Percentiles rank a stretch among this genome's conserved stretches.
Conservation (phyloP, 768 basidiomycete species). For the Rhodotorula taiwanensis region DNA sequence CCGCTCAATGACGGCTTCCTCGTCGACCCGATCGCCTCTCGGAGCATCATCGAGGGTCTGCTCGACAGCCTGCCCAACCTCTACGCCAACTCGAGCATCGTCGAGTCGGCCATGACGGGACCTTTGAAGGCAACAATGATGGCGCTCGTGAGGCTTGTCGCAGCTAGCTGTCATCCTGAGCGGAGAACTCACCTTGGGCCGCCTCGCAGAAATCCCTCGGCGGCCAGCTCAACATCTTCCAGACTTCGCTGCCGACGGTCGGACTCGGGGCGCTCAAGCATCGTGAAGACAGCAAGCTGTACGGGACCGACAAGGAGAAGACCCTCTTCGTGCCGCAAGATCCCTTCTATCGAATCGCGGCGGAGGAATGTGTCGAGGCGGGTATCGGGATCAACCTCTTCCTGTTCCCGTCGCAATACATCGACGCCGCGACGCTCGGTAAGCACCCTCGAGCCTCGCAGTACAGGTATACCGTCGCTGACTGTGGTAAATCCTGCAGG, state of each 20-base stretch:
- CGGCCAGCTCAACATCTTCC: slow-evolving; percentile 43
- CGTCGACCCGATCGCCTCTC: slow-evolving; percentile 63
- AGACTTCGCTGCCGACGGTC: slow-evolving; percentile 41
- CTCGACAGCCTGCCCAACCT: slow-evolving; percentile 61
- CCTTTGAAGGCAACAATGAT: slow-evolving; percentile 65
- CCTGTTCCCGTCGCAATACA: slow-evolving; percentile 66
- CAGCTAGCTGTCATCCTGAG: not conserved
- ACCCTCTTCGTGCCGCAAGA: slow-evolving; percentile 71
- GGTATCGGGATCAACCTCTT: slow-evolving; percentile 89
- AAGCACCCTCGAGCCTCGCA: slow-evolving; percentile 34
- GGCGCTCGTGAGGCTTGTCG: slow-evolving; percentile 54
- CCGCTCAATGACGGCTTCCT: slow-evolving; percentile 69
- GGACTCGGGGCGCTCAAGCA: slow-evolving; percentile 43
- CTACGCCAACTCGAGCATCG: slow-evolving; percentile 51
- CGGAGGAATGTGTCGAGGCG: slow-evolving; percentile 77
- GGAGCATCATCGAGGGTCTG: slow-evolving; percentile 59
- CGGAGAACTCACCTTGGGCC: not conserved
- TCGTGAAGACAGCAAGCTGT: slow-evolving; percentile 57
- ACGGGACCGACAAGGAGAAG: slow-evolving; percentile 80
- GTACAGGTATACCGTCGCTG: not conserved
- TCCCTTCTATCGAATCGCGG: slow-evolving; percentile 69
- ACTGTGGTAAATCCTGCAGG: too few species aligned
- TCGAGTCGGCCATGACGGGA: slow-evolving; percentile 68
- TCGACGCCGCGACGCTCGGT: slow-evolving; percentile 85
- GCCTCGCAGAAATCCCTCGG: slow-evolving; percentile 35